Evolutionary conservation across 768 basidiomycete genomes (phyloP).

Genomic region (Termitomyces heimii): DNA sequence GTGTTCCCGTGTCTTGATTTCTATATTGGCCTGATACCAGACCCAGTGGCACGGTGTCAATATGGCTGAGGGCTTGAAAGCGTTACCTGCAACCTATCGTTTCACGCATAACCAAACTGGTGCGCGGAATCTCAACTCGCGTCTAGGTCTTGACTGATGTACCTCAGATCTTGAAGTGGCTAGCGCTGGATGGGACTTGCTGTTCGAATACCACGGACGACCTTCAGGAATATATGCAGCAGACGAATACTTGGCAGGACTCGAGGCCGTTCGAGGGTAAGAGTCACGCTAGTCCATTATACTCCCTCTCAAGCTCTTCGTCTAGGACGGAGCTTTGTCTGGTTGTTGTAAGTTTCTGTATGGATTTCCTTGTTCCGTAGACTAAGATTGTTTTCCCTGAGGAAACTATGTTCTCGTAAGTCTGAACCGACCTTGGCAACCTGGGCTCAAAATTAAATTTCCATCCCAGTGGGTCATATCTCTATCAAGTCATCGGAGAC

Average conservation of each 20-base stretch:
- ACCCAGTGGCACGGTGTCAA: constrained; percentile 53
- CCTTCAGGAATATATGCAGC: constrained; percentile 52
- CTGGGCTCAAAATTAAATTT: background rate
- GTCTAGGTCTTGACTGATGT: background rate
- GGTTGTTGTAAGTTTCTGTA: constrained; percentile 35
- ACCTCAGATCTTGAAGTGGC: constrained; percentile 39
- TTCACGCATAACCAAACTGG: constrained; percentile 55
- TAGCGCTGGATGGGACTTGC: constrained; percentile 46
- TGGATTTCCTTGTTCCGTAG: no score
- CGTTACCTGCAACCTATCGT: constrained; percentile 45
- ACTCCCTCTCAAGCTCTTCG: background rate
- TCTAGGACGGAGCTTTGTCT: constrained; percentile 47
- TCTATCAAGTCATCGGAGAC: constrained; percentile 53
- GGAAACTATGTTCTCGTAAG: constrained; percentile 60
- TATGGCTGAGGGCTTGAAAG: constrained; percentile 53
- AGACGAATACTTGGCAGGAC: constrained; percentile 52
- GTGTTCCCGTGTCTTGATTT: background rate
- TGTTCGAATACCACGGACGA: constrained; percentile 54
- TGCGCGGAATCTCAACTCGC: constrained; percentile 10
- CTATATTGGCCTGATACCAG: background rate
- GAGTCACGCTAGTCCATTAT: background rate
- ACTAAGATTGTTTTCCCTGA: constrained; percentile 11
- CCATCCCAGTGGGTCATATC: constrained; percentile 38
- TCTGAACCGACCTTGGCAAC: background rate
- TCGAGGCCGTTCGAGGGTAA: constrained; percentile 48